Evolutionary conservation across 164 flowering plant genomes (phyloP), one percentile per base, ranked within the genome.

Genomic region (Magnolia kwangsiensis): DNA sequence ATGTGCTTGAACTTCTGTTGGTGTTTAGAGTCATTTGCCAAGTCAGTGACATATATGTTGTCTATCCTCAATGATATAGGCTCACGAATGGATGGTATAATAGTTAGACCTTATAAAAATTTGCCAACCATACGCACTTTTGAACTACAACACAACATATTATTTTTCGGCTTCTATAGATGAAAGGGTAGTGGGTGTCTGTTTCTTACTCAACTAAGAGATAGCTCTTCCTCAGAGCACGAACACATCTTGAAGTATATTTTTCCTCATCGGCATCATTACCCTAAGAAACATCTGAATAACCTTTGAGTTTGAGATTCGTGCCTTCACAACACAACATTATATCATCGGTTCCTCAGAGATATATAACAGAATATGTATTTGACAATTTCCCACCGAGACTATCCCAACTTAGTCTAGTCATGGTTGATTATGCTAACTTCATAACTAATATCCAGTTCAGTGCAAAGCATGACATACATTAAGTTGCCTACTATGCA

Each of bases 181-280:
- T 27, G 2, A 70, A 2, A 45, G 49, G 31, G 72, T 13, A 2
- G 29, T 49, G 23, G 16, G 6, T 10, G 50, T 14, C 11, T 29
- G 72, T 37, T 70, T 70, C 0, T 27, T 45, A 29, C 20, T 13
- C 18, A 2, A 10, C 55, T 49, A 27, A 27, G 72, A 14, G 50
- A 45, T 37, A 18, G 14, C 8, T 18, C 72, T 2, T 2, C 72
- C 51, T 20, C 49, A 4, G 8, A 29, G 29, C 7, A 70, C 0
- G 31, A 70, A 70, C 72, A 70, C 29, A 70, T 13, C 51, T 49
- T 45, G 20, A 70, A 37, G 72, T 9, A 20, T 51, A 70, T 14
- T 70, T 70, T 10, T 2, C 1, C 16, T 70, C 51, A 45, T 70
- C 51, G 9, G 14, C 13, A 2, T 14, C 49, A 16, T 29, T 49